A percentile compares a stretch with the other conserved stretches of the same genome.
phyloP scores from a whole-genome alignment of 352 stramenopile species.

The Phytophthora syringae region DNA sequence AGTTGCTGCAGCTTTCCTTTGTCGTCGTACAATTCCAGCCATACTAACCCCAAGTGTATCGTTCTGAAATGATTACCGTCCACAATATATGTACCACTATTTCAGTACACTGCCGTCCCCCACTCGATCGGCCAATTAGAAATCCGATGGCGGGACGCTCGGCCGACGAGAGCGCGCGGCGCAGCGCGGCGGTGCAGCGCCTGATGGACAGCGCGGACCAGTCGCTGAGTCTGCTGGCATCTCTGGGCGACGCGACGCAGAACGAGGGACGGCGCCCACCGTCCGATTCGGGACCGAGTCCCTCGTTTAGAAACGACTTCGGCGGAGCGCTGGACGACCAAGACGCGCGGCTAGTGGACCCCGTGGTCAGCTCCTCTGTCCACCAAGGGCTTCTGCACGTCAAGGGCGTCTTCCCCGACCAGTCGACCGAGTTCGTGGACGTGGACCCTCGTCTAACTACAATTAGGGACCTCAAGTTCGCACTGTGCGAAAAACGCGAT shows the following conservation, averaged over 20 bases:
- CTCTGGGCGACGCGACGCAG: slow-evolving; percentile 48
- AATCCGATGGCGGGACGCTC: slow-evolving; percentile 34
- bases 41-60: no score
- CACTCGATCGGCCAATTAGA: neutral
- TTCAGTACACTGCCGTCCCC: neutral
- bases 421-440: slow-evolving; percentile 84
- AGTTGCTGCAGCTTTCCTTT: no score
- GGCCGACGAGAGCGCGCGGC: slow-evolving; percentile 19
- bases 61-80: neutral
- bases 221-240: slow-evolving; percentile 70
- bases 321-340: slow-evolving; percentile 9
- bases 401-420: slow-evolving; percentile 83
- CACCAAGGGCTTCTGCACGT: slow-evolving; percentile 70
- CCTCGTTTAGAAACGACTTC: neutral
- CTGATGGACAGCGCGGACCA: slow-evolving; percentile 81
- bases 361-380: slow-evolving; percentile 62
- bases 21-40: no score
- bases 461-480: slow-evolving; percentile 70
- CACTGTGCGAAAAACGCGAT: slow-evolving; percentile 66
- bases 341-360: slow-evolving; percentile 25
- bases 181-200: slow-evolving; percentile 70
- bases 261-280: no score
- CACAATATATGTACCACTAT: neutral
- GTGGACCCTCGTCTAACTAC: slow-evolving; percentile 76
- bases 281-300: neutral